phyloP scores from a whole-genome alignment of 306 rosid genomes.

The Cyclanthera cordifolia region DNA sequence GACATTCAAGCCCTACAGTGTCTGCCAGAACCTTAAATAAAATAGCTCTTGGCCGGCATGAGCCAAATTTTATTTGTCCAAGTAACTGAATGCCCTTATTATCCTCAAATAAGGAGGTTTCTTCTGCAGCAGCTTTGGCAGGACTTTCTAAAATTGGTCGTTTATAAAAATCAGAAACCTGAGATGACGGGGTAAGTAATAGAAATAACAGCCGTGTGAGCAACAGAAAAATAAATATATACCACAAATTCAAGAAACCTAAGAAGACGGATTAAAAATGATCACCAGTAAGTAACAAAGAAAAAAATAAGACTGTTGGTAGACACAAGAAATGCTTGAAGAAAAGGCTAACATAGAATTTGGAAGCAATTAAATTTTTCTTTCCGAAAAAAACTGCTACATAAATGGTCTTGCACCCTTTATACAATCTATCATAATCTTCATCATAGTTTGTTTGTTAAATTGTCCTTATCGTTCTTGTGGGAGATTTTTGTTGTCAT shows the following conservation, averaged over 20 bases:
- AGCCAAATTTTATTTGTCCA: slow-evolving; percentile 89
- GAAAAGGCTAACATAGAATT: background rate
- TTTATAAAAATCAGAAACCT: slow-evolving; percentile 86
- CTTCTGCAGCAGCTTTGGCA: slow-evolving; percentile 76
- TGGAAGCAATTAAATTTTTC: background rate
- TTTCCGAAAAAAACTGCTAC: background rate
- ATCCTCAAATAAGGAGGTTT: slow-evolving; percentile 64
- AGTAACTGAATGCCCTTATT: slow-evolving; percentile 80
- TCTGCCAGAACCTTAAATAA: slow-evolving; percentile 91
- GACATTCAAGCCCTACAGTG: slow-evolving; percentile 94
- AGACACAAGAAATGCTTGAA: background rate
- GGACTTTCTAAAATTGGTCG: slow-evolving; percentile 83
- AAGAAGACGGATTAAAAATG: background rate
- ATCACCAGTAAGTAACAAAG: background rate
- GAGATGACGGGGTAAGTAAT: slow-evolving; percentile 6
- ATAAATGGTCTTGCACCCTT: background rate
- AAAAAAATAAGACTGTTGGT: background rate
- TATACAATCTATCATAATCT: background rate
- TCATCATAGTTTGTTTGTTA: background rate
- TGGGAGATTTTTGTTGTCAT: too few species aligned
- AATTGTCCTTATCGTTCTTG: too few species aligned
- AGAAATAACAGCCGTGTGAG: background rate
- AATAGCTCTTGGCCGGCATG: slow-evolving; percentile 88
- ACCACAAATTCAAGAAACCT: slow-evolving; percentile 47
- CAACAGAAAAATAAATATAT: background rate